Percentiles rank a stretch among this genome's conserved stretches.
These are phyloP conservation scores for Lagenaria siceraria DNA, from an alignment of 306 rosid species.

Conservation along the genomic window DNA sequence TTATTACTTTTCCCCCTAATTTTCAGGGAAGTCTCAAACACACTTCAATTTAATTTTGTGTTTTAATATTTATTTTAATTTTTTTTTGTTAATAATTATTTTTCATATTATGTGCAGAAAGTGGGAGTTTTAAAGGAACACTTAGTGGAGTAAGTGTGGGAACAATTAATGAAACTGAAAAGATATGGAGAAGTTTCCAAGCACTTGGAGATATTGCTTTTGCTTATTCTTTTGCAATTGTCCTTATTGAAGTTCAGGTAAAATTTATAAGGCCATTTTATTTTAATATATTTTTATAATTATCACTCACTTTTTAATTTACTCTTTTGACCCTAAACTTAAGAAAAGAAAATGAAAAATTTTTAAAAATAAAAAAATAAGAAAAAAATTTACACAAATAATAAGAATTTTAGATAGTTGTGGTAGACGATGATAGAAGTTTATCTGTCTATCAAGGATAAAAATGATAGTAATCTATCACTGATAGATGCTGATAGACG, in stretches of 20 bases:
- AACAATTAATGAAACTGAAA: constrained; percentile 22
- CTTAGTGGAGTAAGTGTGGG: constrained; percentile 36
- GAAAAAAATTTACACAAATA: too few relatives aligned
- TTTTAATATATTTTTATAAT: not conserved
- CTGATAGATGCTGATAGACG: too few relatives aligned
- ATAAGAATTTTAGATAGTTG: too few relatives aligned
- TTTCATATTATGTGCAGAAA: constrained; percentile 15
- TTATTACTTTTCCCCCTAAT: too few relatives aligned
- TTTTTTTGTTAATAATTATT: not conserved
- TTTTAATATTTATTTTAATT: not conserved
- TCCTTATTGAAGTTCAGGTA: constrained; percentile 68
- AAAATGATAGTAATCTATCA: too few relatives aligned
- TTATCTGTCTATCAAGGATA: too few relatives aligned
- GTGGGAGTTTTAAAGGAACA: constrained; percentile 28
- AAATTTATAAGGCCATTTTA: not conserved
- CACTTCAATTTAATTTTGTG: too few relatives aligned
- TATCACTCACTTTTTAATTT: not conserved
- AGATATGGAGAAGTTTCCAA: constrained; percentile 46
- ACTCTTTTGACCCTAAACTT: too few relatives aligned
- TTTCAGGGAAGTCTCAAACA: too few relatives aligned
- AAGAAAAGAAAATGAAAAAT: too few relatives aligned
- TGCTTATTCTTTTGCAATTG: constrained; percentile 42
- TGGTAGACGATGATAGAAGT: too few relatives aligned
- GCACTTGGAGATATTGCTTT: constrained; percentile 60
- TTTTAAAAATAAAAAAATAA: too few relatives aligned